Evolutionary conservation across 176 grass and related monocot species (phyloP), one percentile per base, ranked within the genome.

Genomic region (Avena insularis): DNA sequence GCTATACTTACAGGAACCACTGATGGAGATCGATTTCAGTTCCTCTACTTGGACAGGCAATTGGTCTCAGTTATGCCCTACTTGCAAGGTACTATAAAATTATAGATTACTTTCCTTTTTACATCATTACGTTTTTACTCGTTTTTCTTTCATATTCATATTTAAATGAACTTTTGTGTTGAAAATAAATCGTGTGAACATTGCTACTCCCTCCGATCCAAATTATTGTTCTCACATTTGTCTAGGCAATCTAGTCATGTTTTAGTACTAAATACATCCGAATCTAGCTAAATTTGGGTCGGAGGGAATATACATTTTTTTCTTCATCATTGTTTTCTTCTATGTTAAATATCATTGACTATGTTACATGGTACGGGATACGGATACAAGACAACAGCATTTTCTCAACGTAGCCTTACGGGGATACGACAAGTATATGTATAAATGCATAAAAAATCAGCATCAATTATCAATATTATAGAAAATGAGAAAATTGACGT

Each of bases 51-150:
- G 93, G 90, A 95, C 71, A 71, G 93, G 96, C 86, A 98, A 87
- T 80, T 98, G 94, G 94, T 98, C 97, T 87, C 94, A 98, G 75
- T 81, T 98, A 56, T 98, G 97, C 72, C 88, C 97, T 48, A 98
- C 97, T 67, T 98, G 97, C 71, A 98, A 96, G 93, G 97, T 98
- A 91, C 27, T 88, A n/a, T 25, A 65, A 55, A 53, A 59, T 78
- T 58, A n/a, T 31, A 27, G 43, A 47, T 70, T 80, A 55, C 59
- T 64, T 48, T 16, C 38, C 6, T 88, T 84, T 77, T 83, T 31
- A 33, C 17, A 55, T 70, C 49, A 87, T 36, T 78, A 4, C 60
- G 67, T 84, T 80, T 17, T 68, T 25, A 17, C 3, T 31, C 55
- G 33, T 27, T 51, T 68, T 58, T 60, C 29, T 75, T 79, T 64